These are phyloP conservation scores for Aspergillus sp. DNA, from an alignment of 2,329 filamentous ascomycete genomes.

Conservation along the genomic window DNA sequence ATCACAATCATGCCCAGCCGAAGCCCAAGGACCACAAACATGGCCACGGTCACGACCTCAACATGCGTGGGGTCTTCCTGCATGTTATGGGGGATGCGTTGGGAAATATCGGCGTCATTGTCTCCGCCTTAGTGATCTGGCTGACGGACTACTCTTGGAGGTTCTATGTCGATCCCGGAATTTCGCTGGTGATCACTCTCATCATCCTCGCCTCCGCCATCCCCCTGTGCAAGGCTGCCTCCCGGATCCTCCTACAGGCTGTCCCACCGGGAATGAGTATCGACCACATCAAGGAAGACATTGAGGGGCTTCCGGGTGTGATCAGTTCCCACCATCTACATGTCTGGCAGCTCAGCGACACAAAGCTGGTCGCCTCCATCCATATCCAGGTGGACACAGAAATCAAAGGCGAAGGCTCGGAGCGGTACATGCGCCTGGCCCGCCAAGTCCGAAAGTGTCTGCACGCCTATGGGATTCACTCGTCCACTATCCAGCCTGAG, in stretches of 20 bases:
- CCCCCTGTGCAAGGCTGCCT: conserved; percentile 52
- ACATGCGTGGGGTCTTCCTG: conserved; percentile 78
- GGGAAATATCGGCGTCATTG: conserved; percentile 49
- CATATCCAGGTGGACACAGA: conserved; percentile 92
- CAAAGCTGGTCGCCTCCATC: conserved; percentile 87
- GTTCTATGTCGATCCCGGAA: conserved; percentile 84
- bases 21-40: conserved; percentile 61
- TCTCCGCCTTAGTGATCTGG: conserved; percentile 84
- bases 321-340: conserved; percentile 93
- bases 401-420: conserved; percentile 74
- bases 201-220: conserved; percentile 59
- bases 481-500: conserved; percentile 95
- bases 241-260: conserved; percentile 86
- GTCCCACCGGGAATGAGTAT: conserved; percentile 86
- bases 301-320: conserved; percentile 79
- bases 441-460: conserved; percentile 80
- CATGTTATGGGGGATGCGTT: conserved; percentile 56
- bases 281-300: conserved; percentile 89
- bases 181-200: conserved; percentile 90
- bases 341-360: conserved; percentile 96
- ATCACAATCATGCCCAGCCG: conserved; percentile 77
- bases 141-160: conserved; percentile 77
- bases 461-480: conserved; percentile 94
- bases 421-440: conserved; percentile 87
- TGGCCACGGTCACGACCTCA: conserved; percentile 63